These are phyloP conservation scores for Cladosporium sp. DNA, from an alignment of 2,329 filamentous ascomycete genomes.

Conservation along the genomic window DNA sequence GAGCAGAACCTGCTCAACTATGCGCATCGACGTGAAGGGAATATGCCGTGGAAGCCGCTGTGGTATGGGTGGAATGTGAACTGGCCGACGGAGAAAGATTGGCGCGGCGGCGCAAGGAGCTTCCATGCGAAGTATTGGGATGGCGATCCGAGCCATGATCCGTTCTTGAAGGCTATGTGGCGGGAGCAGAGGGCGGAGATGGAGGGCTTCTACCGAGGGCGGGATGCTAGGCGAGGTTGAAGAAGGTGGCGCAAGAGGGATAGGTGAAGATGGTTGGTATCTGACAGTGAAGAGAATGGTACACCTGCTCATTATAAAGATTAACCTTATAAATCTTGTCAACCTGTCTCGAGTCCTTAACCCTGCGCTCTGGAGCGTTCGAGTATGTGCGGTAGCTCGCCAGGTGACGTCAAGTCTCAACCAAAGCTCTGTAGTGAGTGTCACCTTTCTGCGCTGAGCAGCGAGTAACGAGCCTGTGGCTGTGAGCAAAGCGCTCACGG, in stretches of 20 bases:
- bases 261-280: background rate
- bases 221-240: constrained; percentile 1
- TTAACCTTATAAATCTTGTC: background rate
- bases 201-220: background rate
- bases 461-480: too few relatives aligned
- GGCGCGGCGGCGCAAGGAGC: constrained; percentile 38
- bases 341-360: background rate
- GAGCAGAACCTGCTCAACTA: constrained; percentile 47
- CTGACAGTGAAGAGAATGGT: background rate
- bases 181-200: constrained; percentile 35
- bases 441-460: too few relatives aligned
- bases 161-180: constrained; percentile 39
- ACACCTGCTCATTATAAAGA: background rate
- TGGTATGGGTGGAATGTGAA: constrained; percentile 45
- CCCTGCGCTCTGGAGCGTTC: too few relatives aligned
- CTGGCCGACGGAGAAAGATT: constrained; percentile 43
- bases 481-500: too few relatives aligned
- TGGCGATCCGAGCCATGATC: constrained; percentile 39
- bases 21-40: constrained; percentile 42
- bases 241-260: background rate
- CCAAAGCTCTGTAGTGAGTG: too few relatives aligned
- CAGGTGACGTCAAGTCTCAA: too few relatives aligned
- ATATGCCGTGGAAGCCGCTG: constrained; percentile 46
- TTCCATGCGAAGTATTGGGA: constrained; percentile 48
- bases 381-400: too few relatives aligned